These are phyloP conservation scores for Sporothrix dimorphospora DNA, from an alignment of 2,329 filamentous ascomycete genomes.

Conservation along the genomic window DNA sequence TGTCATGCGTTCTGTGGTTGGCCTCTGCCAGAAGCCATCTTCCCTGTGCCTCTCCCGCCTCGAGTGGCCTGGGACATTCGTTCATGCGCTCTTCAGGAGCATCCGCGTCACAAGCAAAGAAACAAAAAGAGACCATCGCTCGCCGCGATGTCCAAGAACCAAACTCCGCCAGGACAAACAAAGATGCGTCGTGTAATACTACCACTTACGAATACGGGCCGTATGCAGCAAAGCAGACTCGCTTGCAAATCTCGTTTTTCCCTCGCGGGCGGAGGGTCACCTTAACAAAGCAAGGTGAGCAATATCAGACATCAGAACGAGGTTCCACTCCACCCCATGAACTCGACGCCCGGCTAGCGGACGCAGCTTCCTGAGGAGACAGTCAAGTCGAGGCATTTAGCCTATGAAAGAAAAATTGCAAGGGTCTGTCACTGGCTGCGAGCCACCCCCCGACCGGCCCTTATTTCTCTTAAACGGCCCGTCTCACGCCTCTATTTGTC, in stretches of 20 bases:
- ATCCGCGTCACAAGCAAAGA: background rate
- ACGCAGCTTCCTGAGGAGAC: background rate
- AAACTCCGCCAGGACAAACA: background rate
- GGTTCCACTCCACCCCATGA: background rate
- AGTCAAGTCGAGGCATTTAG: slow-evolving; percentile 1
- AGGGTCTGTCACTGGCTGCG: slow-evolving; percentile 7
- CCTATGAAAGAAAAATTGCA: slow-evolving; percentile 1
- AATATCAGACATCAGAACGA: slow-evolving; percentile 1
- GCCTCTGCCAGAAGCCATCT: background rate
- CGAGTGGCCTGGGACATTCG: slow-evolving; percentile 10
- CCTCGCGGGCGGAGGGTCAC: background rate
- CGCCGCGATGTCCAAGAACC: background rate
- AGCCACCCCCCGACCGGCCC: background rate
- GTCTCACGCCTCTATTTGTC: slow-evolving; percentile 8
- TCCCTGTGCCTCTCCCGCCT: slow-evolving; percentile 10
- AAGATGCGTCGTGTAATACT: background rate
- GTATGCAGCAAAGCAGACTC: background rate
- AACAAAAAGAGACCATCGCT: slow-evolving; percentile 4
- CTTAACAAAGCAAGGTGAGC: background rate
- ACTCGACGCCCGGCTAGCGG: background rate
- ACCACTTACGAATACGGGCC: background rate
- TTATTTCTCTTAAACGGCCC: slow-evolving; percentile 24
- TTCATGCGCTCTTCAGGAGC: slow-evolving; percentile 2
- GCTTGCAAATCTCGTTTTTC: background rate
- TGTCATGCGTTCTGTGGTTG: background rate